Conservation (phyloP, 495 filamentous ascomycete genomes). For the Rhypophila decipiens region DNA sequence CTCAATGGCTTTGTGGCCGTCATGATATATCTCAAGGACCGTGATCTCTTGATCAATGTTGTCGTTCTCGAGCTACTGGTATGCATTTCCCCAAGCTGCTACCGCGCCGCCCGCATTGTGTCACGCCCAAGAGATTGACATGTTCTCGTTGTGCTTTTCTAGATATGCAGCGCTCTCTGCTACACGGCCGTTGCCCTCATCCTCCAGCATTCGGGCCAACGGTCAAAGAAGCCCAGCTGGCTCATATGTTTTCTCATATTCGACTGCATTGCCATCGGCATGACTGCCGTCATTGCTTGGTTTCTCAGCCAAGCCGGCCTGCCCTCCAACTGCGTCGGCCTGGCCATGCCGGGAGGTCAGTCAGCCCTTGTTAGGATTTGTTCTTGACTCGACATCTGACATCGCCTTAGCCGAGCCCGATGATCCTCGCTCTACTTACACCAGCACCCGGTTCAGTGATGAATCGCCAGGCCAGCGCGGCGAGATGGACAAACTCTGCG, state of each 20-base stretch:
- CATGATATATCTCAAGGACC: constrained; percentile 17
- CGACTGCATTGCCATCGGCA: constrained; percentile 23
- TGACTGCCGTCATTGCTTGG: constrained; percentile 25
- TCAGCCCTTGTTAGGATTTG: constrained; percentile 9
- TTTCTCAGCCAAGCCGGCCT: constrained; percentile 28
- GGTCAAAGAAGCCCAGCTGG: constrained; percentile 17
- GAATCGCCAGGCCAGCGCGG: constrained; percentile 10
- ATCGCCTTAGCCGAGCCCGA: too few relatives aligned
- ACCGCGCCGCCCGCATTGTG: too few relatives aligned
- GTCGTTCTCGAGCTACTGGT: constrained; percentile 32
- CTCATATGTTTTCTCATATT: constrained; percentile 19
- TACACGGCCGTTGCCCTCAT: constrained; percentile 29
- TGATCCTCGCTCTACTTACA: too few relatives aligned
- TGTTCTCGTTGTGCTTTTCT: constrained; percentile 1
- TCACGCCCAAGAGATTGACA: too few relatives aligned
- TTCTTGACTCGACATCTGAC: neutral
- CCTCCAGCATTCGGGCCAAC: constrained; percentile 22
- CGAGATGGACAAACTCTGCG: constrained; percentile 28
- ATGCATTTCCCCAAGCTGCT: too few relatives aligned
- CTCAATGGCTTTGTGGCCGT: constrained; percentile 34
- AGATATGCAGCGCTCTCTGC: constrained; percentile 27
- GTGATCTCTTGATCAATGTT: constrained; percentile 23
- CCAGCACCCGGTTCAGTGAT: constrained; percentile 26
- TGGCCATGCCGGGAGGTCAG: constrained; percentile 11
- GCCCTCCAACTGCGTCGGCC: constrained; percentile 28